phyloP scores from a whole-genome alignment of 441 rosid genomes.

The Kokia cookei region DNA sequence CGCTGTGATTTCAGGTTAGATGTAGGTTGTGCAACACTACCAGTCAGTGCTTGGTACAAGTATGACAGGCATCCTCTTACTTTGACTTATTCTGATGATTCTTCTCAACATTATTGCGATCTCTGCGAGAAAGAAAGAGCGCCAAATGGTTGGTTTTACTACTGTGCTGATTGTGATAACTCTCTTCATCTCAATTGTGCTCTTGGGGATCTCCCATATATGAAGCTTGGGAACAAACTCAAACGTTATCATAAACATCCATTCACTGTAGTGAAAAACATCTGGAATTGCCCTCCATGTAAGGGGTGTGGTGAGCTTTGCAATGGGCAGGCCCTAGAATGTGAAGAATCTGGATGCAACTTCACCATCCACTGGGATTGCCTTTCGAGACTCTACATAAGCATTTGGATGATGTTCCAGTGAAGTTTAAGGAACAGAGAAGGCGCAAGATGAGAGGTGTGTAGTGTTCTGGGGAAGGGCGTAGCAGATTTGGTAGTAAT shows the following conservation, averaged over 20 bases:
- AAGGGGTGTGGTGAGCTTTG: not conserved
- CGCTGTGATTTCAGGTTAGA: not conserved
- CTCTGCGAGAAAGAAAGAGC: not conserved
- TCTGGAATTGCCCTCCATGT: not conserved
- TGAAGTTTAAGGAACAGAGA: too few species aligned
- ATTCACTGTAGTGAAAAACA: not conserved
- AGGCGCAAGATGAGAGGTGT: too few species aligned
- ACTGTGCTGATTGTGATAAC: not conserved
- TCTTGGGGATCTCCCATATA: not conserved
- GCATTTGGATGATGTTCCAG: too few species aligned
- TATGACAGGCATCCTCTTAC: not conserved
- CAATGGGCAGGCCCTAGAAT: not conserved
- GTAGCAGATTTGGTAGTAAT: too few species aligned
- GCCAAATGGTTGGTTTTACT: not conserved
- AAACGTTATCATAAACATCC: not conserved
- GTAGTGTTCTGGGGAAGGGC: too few species aligned
- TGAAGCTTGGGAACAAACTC: not conserved
- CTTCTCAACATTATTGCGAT: not conserved
- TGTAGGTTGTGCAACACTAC: not conserved
- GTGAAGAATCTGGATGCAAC: not conserved
- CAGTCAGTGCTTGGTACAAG: not conserved
- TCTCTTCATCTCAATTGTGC: not conserved
- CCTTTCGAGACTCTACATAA: fast-evolving
- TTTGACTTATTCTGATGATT: not conserved
- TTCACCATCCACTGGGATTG: not conserved